Evolutionary conservation across 1,139 yeast species (phyloP), one percentile per base, ranked within the genome.

Genomic region (Barnettozyma hawaiiensis): DNA sequence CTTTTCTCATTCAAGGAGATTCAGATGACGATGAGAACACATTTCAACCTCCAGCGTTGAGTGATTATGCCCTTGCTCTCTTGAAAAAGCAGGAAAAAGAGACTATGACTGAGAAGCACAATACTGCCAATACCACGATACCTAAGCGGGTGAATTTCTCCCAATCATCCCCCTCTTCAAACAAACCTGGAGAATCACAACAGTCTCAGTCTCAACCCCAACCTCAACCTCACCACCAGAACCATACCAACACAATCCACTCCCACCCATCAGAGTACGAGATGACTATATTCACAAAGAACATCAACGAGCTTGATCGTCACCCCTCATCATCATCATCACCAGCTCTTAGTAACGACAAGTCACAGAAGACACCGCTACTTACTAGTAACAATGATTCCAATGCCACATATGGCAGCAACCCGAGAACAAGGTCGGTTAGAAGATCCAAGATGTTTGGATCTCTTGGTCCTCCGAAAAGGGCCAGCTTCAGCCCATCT

Each of bases 1-100:
- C 43, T 4, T 43, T 35, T 28, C 31, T 43, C 14, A 32, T 27
- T 9, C 47, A 43, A 31, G 37, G 35, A 8, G 59, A 54, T 19
- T 54, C 59, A 1, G 60, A 54, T 36, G 77, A 72, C 21, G 81
- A 77, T 31, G 85, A 77, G 11, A 50, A 72, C 46, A 72, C 77
- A 20, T 72, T 75, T 47, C 67, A 75, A 45, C 85, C 86, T 0
- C 87, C 87, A 2, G 78, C 78, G 12, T 66, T 81, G 49, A 79
- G 85, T 55, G 73, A 81, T 11, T 80, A 79, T 49, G 75, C 73
- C 1, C 57, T 68, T 46, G 69, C 69, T 15, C 48, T 71, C 5
- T 52, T 72, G 28, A 64, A 65, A 18, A 66, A 63, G 28, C 42
- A 42, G n/a, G 32, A 42, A 15, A 58, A 44, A 47, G 51, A 40